Evolutionary conservation across 140 eudicot genomes (phyloP).

Genomic region (Anethum foeniculum): DNA sequence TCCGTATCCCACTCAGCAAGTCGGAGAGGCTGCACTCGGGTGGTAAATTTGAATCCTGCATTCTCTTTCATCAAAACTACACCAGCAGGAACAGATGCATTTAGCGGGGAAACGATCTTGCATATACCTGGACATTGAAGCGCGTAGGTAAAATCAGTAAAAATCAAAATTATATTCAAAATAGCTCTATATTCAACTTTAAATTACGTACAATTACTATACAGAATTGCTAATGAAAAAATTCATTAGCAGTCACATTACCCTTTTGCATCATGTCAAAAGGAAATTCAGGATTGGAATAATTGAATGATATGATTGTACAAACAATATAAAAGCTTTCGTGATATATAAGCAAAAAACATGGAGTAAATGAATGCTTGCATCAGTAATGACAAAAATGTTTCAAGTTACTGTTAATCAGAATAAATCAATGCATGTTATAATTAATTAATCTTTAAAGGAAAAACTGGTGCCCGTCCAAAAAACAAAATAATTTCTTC

Average conservation of each 20-base stretch:
- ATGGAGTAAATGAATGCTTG: background rate
- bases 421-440: background rate
- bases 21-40: constrained; percentile 96
- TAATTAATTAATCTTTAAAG: background rate
- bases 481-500: background rate
- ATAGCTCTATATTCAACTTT: background rate
- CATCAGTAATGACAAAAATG: background rate
- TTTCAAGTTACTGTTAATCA: background rate
- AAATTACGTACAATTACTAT: background rate
- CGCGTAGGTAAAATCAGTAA: background rate
- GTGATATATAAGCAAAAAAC: background rate
- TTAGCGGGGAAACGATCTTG: constrained; percentile 90
- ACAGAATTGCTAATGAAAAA: background rate
- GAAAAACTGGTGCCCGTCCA: background rate
- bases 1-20: constrained; percentile 96
- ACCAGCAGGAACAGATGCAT: constrained; percentile 97
- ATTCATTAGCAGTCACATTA: background rate
- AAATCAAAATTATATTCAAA: background rate
- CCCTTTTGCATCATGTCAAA: background rate
- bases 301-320: background rate
- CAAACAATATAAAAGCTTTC: background rate
- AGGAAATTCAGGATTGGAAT: background rate
- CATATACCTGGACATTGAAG: constrained; percentile 69
- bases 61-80: constrained; percentile 83
- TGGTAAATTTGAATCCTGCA: constrained; percentile 80